Base-by-base conservation (phyloP, 2,329 filamentous ascomycete genomes). In the Lasiodiplodia theobromae region DNA sequence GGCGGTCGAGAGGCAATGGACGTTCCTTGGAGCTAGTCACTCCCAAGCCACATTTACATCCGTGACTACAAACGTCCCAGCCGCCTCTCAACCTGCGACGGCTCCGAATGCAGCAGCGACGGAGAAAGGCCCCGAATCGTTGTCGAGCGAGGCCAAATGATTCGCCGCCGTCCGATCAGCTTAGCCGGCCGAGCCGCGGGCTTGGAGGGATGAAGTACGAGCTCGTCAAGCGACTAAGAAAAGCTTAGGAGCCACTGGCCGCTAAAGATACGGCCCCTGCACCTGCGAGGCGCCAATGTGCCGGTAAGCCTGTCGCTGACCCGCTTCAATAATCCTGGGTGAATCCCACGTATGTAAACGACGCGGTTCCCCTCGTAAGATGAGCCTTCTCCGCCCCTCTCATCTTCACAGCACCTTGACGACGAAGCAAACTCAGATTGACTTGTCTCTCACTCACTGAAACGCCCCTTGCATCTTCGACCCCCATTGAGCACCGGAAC, bases 321-420 rank as follows among this genome's bases (percentile, higher is more conserved):
- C 60, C 60, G 60, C 47, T 52, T 64, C 60, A 64, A 53, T 64
- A 64, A 64, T 64, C 60, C 60, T 64, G 44, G 60, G 23, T 38
- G 44, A 64, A 64, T 64, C 60, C 60, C 60, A 64, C 60, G 47
- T 64, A 64, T 64, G 60, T 64, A 64, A 64, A 49, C 51, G 60
- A 64, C 60, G 25, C 47, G 31, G 23, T 52, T 38, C 21, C 28
- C 37, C 60, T 64, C 60, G 44, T 64, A 52, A 64, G 18, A 18
- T 18, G 44, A 64, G 37, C 47, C 47, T 11, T 23, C 47, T 37
- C 44, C 44, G 58, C 58, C 28, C 44, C 31, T 64, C 60, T 7
- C 47, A 14, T n/a, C 18, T 31, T 40, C 60, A 40, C 40, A 31
- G 44, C 44, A 4, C 40, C 11, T 34, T 21, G 11, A 34, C 21